Base-by-base conservation (phyloP, 495 filamentous ascomycete genomes). In the Melanomma pulvis-pyrius region DNA sequence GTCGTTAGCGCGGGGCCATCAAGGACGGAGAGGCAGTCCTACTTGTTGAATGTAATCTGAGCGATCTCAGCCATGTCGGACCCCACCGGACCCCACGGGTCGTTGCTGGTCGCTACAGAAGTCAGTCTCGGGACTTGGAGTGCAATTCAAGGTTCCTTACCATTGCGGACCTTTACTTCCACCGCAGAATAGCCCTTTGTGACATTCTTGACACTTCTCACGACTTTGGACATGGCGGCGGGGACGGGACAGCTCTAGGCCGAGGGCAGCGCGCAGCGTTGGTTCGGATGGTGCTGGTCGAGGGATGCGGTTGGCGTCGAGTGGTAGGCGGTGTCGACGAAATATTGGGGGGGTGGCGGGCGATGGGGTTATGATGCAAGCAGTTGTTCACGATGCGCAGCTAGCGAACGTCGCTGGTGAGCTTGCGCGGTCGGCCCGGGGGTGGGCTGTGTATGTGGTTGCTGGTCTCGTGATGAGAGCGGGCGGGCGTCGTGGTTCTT, bases 51-150 rank as follows among this genome's bases (percentile, higher is more conserved):
- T 22, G 96, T 98, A 84, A 98, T 86, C 75, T 92, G 89, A 76
- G 96, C 91, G 75, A 99, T 97, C 79, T 99, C 96, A 76, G 90
- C 91, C 96, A 99, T 99, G 77, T 99, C 93, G 54, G 90, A 96
- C 61, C 96, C 96, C 61, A 92, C 96, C 53, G 96, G 96, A 65
- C 96, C 96, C 96, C 96, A 99, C 80, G 93, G 92, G 77, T 98
- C 96, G 77, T 99, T 99, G 81, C 92, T 97, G 53, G 96, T 99
- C 62, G 96, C 96, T 98, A 67, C 52, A 67, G 54, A 54, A 70
- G 49, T 66, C 59, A 61, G 72, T 74, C 25, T 29, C 25, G 21
- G 25, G 61, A 67, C 19, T n/a, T 28, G 32, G 28, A 12, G 21
- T 56, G 32, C 0, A 60, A 56, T 30, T 21, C n/a, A 53, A 22